Evolutionary conservation across 805 yeast species (phyloP), one percentile per base, ranked within the genome.

Genomic region (Ogataea sp.): DNA sequence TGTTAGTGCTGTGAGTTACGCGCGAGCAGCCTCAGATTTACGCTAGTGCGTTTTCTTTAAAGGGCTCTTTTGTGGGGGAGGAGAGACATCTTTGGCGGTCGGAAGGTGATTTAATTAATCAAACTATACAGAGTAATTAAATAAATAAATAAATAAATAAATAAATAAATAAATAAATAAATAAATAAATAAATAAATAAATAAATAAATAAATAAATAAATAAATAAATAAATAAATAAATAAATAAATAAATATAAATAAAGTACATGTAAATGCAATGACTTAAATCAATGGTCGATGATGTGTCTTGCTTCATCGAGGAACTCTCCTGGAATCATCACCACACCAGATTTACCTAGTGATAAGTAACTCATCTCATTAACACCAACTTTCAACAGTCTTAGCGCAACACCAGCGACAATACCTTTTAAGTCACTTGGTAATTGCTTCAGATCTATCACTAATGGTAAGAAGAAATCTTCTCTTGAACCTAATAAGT

Each of bases 321-420:
- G 40, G 36, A 47, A 56, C 26, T 74, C 79, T 38, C 65, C 68
- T 1, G 82, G 78, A 1, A 79, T 68, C 67, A 80, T 64, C 5
- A 80, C 75, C 10, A 79, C 64, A 4, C 77, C 82, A 1, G 80
- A 68, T 39, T 67, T 58, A 8, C 80, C 83, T 61, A 80, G 73
- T 18, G 81, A 73, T 17, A 80, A 56, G 46, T 78, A 80, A 49
- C 70, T 70, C 75, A 74, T 73, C 46, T 71, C 79, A 36, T 64
- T 64, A 3, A 65, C 52, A 9, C 49, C 54, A 16, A 43, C 41
- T 9, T 42, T 47, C 17, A 71, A 49, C 20, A 79, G 54, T 39
- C 62, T 65, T 30, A 73, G 59, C 0, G 85, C 83, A 18, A 80
- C 66, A 1, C 83, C 82, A 1, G 83, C 78, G 2, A 78, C 83